These are phyloP conservation scores for Irpex lacteus DNA, from an alignment of 1,284 basidiomycete genomes.

Conservation along the genomic window DNA sequence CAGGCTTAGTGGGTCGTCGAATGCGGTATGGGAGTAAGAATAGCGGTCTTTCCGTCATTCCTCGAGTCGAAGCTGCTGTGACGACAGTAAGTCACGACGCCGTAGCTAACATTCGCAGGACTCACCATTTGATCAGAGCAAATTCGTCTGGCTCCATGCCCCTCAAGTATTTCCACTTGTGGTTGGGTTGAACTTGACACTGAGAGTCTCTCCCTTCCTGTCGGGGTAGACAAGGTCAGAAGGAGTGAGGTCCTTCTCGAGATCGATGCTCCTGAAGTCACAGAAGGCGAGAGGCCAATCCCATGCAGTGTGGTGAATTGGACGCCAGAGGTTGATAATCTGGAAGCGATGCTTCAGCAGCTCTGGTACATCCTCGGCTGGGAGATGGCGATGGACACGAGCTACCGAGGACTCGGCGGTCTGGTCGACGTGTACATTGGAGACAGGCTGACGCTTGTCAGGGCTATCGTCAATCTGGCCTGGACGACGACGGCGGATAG, in stretches of 20 bases:
- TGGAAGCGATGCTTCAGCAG: slow-evolving; percentile 52
- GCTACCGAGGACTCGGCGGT: slow-evolving; percentile 43
- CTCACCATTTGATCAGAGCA: slow-evolving; percentile 68
- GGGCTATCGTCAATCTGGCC: slow-evolving; percentile 37
- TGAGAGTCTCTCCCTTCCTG: slow-evolving; percentile 55
- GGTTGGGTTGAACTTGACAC: slow-evolving; percentile 51
- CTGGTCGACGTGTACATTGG: slow-evolving; percentile 52
- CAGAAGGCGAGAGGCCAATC: slow-evolving; percentile 65
- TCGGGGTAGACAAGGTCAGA: slow-evolving; percentile 52
- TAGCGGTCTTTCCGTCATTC: slow-evolving; percentile 48
- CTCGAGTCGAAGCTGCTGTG: slow-evolving; percentile 48
- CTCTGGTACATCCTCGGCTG: slow-evolving; percentile 41
- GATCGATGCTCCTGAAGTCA: slow-evolving; percentile 56
- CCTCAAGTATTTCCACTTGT: slow-evolving; percentile 64
- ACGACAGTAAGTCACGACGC: background rate
- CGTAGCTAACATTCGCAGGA: slow-evolving; percentile 4
- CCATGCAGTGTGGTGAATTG: slow-evolving; percentile 49
- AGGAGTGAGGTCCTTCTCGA: slow-evolving; percentile 44
- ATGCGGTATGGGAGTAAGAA: slow-evolving; percentile 62
- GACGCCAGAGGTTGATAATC: slow-evolving; percentile 74
- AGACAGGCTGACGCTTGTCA: slow-evolving; percentile 47
- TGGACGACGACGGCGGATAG: slow-evolving; percentile 44
- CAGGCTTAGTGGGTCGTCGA: slow-evolving; percentile 53
- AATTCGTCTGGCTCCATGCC: slow-evolving; percentile 64
- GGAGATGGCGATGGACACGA: slow-evolving; percentile 53